These are phyloP conservation scores for Teunomyces atbi DNA, from an alignment of 805 yeast genomes.

Conservation along the genomic window DNA sequence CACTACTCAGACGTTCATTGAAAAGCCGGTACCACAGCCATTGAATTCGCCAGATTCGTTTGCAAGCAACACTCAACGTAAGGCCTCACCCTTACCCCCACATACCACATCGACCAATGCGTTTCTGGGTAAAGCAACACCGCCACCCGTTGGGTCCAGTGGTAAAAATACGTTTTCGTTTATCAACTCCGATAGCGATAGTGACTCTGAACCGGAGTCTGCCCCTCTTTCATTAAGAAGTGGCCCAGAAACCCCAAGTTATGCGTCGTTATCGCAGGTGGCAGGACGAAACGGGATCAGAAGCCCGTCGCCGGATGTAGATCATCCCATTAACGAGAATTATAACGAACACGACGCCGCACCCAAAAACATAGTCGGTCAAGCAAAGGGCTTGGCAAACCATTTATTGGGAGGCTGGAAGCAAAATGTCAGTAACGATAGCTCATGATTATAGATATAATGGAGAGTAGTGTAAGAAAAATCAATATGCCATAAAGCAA, in stretches of 20 bases:
- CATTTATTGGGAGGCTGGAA: slow-evolving; percentile 31
- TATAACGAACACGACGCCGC: slow-evolving; percentile 10
- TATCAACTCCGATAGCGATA: slow-evolving; percentile 32
- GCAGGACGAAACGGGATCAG: slow-evolving; percentile 45
- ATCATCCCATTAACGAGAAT: slow-evolving; percentile 4
- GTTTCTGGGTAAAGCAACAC: slow-evolving; percentile 29
- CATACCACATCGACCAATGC: slow-evolving; percentile 43
- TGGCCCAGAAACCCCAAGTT: slow-evolving; percentile 26
- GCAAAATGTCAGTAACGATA: slow-evolving; percentile 7
- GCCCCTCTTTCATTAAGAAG: slow-evolving; percentile 1
- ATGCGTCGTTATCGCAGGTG: slow-evolving; percentile 49
- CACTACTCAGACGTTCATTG: not conserved
- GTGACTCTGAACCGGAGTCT: slow-evolving; percentile 22
- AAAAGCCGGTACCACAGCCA: slow-evolving; percentile 7
- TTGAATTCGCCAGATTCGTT: slow-evolving; percentile 7
- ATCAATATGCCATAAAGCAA: not conserved
- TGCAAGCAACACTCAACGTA: slow-evolving; percentile 22
- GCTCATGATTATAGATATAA: slow-evolving; percentile 4
- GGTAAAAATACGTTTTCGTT: slow-evolving; percentile 32
- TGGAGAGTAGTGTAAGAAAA: not conserved
- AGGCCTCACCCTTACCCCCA: slow-evolving; percentile 43
- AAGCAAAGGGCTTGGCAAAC: slow-evolving; percentile 36
- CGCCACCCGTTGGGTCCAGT: slow-evolving; percentile 13
- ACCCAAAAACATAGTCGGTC: slow-evolving; percentile 27
- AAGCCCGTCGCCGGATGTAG: slow-evolving; percentile 7